Base-by-base conservation (phyloP, 305 asterid genomes). In the Fraxinus floribunda region DNA sequence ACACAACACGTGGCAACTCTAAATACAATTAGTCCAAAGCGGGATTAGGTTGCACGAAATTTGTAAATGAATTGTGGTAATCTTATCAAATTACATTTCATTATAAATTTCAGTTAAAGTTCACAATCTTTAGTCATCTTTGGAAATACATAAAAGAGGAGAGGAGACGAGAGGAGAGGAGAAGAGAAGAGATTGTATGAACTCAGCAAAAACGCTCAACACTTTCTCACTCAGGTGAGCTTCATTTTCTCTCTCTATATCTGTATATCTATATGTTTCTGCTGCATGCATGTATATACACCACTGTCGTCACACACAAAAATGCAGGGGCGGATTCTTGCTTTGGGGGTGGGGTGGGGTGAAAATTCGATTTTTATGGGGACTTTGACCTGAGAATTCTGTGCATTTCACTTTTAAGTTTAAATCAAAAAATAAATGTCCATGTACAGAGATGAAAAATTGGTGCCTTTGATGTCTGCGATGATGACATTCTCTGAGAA, bases 391-490 rank as follows among this genome's bases (percentile, higher is more conserved):
- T 20, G 34, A 22, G 71, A 8, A 18, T 62, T 62, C 71, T 62
- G 16, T 62, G 32, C 71, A 62, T 24, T 62, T 62, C 32, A 62
- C 15, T 64, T 64, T 10, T 60, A 60, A 60, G 70, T 60, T 60
- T 18, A 60, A 20, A 60, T 60, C 70, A 85, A 86, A 75, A 75
- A 84, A 74, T 86, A 81, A 89, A 88, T 90, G 90, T 7, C 70
- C 90, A 80, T 68, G 81, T 44, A 70, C 49, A 75, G 70, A 38
- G 44, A 83, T 78, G 84, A 79, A 82, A 84, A 74, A 0, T 24
- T 38, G 84, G 26, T 75, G 68, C 84, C 13, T 86, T 84, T 82
- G 85, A 85, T 85, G 89, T 87, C 88, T 86, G 86, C 66, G 86
- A 82, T 81, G 77, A 82, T 82, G 89, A 20, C 11, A 60, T 20